phyloP scores from a whole-genome alignment of 306 rosid genomes.

The Vigna trinervia region DNA sequence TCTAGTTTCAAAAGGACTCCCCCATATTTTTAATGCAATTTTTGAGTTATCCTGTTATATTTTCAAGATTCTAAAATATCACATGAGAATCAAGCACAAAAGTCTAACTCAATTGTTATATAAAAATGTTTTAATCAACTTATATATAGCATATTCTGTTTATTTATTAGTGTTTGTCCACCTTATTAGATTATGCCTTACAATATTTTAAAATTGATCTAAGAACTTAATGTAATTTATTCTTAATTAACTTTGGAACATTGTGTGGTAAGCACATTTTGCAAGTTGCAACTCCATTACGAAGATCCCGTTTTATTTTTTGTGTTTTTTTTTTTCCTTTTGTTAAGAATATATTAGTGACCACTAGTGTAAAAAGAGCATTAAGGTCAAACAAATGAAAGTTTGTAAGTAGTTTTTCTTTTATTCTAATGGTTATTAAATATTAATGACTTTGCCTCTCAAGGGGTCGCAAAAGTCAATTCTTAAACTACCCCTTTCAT shows the following conservation, averaged over 20 bases:
- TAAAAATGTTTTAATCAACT: neutral
- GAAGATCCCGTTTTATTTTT: slow-evolving; percentile 28
- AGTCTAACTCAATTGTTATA: slow-evolving; percentile 34
- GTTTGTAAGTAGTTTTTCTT: neutral
- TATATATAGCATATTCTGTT: neutral
- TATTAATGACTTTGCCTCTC: too few relatives aligned
- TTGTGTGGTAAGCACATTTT: slow-evolving; percentile 33
- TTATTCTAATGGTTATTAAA: neutral
- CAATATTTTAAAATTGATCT: slow-evolving; percentile 4
- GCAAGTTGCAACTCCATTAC: slow-evolving; percentile 45
- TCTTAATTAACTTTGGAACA: slow-evolving; percentile 30
- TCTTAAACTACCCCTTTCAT: too few relatives aligned
- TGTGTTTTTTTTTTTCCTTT: neutral
- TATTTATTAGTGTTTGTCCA: slow-evolving; percentile 36
- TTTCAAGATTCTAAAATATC: slow-evolving; percentile 33
- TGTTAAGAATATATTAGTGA: neutral
- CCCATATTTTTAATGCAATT: neutral
- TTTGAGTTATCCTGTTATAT: neutral
- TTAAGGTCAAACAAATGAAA: neutral
- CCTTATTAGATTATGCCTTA: slow-evolving; percentile 21
- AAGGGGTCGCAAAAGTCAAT: too few relatives aligned
- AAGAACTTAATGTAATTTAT: slow-evolving; percentile 43
- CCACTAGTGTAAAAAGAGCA: neutral
- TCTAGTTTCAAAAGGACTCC: slow-evolving; percentile 26
- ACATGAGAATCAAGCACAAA: neutral